A percentile compares a stretch with the other conserved stretches of the same genome.
These are phyloP conservation scores for Xylaria sp. DNA, from an alignment of 2,329 filamentous ascomycete species.

Conservation along the genomic window DNA sequence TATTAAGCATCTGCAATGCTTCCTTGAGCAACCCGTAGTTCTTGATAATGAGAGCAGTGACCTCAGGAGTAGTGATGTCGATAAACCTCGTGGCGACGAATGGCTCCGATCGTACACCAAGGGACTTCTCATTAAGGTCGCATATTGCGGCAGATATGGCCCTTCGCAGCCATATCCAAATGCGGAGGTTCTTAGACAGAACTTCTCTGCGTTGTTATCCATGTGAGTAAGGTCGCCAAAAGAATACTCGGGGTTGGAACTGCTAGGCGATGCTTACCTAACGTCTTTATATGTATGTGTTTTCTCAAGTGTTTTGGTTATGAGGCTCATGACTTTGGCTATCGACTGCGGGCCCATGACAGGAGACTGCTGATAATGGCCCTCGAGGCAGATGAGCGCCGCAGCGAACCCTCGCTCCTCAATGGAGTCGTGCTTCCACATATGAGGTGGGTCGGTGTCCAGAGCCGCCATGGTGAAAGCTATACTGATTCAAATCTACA, in stretches of 20 bases:
- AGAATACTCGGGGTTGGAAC: not conserved
- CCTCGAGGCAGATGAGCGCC: slow-evolving; percentile 70
- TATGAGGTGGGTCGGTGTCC: slow-evolving; percentile 43
- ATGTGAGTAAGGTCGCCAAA: slow-evolving; percentile 15
- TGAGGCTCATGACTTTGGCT: slow-evolving; percentile 65
- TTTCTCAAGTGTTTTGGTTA: slow-evolving; percentile 71
- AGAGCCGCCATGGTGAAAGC: slow-evolving; percentile 41
- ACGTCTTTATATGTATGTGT: slow-evolving; percentile 71
- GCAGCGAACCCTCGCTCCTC: slow-evolving; percentile 72
- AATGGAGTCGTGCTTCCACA: slow-evolving; percentile 61
- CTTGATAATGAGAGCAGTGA: slow-evolving; percentile 70
- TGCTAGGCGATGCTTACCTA: slow-evolving; percentile 55
- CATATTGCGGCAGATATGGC: slow-evolving; percentile 72
- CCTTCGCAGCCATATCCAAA: slow-evolving; percentile 73
- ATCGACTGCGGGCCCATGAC: slow-evolving; percentile 68
- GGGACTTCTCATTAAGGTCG: slow-evolving; percentile 68
- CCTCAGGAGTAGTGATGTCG: slow-evolving; percentile 69
- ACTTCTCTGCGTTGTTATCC: slow-evolving; percentile 59
- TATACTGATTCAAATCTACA: not conserved
- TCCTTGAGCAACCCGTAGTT: slow-evolving; percentile 71
- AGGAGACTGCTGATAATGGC: slow-evolving; percentile 67
- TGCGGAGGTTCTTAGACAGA: slow-evolving; percentile 70
- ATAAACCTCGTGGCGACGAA: slow-evolving; percentile 63
- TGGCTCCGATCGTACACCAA: slow-evolving; percentile 65
- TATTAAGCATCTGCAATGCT: slow-evolving; percentile 72